Evolutionary conservation across 208 protist species (phyloP).

Genomic region (Hexamita inflata): DNA sequence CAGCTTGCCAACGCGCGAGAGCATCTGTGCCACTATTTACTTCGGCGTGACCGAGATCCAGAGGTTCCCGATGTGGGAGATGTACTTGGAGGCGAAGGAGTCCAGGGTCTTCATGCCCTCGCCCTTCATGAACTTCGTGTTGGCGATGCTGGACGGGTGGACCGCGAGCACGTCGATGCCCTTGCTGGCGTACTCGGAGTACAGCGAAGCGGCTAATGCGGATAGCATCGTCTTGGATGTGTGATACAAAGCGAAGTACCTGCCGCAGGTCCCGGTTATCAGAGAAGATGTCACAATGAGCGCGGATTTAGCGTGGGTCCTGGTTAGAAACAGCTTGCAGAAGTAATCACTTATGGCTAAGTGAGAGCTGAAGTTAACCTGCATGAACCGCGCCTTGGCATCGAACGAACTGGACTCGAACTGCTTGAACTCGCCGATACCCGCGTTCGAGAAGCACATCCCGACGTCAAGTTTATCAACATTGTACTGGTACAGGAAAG

Average conservation of each 20-base stretch:
- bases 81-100: too few relatives aligned
- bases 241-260: constrained; percentile 13
- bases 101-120: too few relatives aligned
- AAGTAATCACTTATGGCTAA: constrained; percentile 2
- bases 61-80: too few relatives aligned
- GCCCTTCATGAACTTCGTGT: not conserved
- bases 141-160: not conserved
- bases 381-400: not conserved
- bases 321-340: not conserved
- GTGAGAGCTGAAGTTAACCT: not conserved
- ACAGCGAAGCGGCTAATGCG: not conserved
- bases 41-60: too few relatives aligned
- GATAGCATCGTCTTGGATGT: not conserved
- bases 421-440: not conserved
- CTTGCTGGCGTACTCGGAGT: not conserved
- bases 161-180: constrained; percentile 14
- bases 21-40: too few relatives aligned
- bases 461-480: constrained; percentile 7
- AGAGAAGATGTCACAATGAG: not conserved
- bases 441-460: not conserved
- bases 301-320: not conserved
- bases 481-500: not conserved
- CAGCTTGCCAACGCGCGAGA: too few relatives aligned
- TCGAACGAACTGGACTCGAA: constrained; percentile 1
- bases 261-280: not conserved